Conservation (phyloP, 352 stramenopile genomes). For the Peronospora farinosa region DNA sequence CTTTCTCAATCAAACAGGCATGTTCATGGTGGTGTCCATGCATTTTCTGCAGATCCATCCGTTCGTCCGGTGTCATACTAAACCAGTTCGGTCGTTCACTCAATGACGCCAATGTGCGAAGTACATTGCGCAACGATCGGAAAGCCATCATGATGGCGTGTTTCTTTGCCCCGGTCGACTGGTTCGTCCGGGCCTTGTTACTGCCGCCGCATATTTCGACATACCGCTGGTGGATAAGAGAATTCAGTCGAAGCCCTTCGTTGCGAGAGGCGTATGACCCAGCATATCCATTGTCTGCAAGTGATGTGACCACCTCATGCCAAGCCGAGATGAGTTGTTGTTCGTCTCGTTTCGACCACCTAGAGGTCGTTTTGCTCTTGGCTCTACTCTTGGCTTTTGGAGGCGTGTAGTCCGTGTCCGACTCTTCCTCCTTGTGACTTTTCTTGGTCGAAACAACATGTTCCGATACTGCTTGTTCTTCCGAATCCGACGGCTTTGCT, state of each 20-base stretch:
- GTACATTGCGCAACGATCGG: constrained; percentile 24
- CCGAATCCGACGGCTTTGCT: constrained; percentile 6
- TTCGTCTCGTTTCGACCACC: constrained; percentile 30
- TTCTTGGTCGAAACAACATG: constrained; percentile 5
- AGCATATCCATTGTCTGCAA: constrained; percentile 18
- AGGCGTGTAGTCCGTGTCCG: constrained; percentile 18
- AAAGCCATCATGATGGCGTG: constrained; percentile 32
- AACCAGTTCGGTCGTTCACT: constrained; percentile 37
- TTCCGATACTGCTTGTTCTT: constrained; percentile 1
- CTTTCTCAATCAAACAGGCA: constrained; percentile 30
- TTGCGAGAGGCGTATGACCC: constrained; percentile 26
- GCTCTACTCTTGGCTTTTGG: constrained; percentile 26
- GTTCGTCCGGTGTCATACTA: constrained; percentile 27
- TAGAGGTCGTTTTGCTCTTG: constrained; percentile 18
- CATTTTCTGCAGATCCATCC: constrained; percentile 30
- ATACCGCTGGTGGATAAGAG: constrained; percentile 34
- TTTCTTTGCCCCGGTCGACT: constrained; percentile 32
- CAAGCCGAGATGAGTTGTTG: constrained; percentile 25
- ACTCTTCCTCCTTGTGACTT: constrained; percentile 2
- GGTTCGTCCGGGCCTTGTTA: constrained; percentile 19
- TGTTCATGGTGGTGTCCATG: constrained; percentile 32
- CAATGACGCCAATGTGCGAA: constrained; percentile 25
- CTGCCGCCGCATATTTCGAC: constrained; percentile 22
- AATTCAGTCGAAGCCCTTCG: constrained; percentile 25
- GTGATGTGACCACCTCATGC: constrained; percentile 26